Evolutionary conservation across 441 rosid species (phyloP), one percentile per base, ranked within the genome.

Genomic region (Heliophila coronopifolia): DNA sequence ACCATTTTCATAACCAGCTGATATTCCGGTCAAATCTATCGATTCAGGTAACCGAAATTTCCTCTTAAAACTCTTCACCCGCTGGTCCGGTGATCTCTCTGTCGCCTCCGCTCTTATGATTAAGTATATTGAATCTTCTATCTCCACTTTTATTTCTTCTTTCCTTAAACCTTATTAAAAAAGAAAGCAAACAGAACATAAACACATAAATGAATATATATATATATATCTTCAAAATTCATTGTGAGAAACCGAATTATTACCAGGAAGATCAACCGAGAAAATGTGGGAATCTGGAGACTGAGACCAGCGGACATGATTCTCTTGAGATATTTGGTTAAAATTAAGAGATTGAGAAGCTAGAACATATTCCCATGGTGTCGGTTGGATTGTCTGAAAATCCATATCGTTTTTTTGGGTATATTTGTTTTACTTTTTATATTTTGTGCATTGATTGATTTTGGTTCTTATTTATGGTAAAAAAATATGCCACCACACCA

Each of bases 181-280:
- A 8, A n/a, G n/a, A 52, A 11, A 37, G 34, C 11, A 65, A n/a
- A n/a, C n/a, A n/a, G n/a, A n/a, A n/a, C n/a, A 43, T 13, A 17
- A 4, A 17, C 49, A 7, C 9, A 45, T 34, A 24, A 4, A 25
- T 4, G n/a, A n/a, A n/a, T n/a, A n/a, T n/a, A n/a, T n/a, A n/a
- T n/a, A n/a, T n/a, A n/a, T n/a, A n/a, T n/a, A n/a, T n/a, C n/a
- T n/a, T n/a, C n/a, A n/a, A n/a, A n/a, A n/a, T n/a, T n/a, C n/a
- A n/a, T n/a, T n/a, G n/a, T n/a, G n/a, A n/a, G n/a, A n/a, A n/a
- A n/a, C n/a, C n/a, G n/a, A n/a, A n/a, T n/a, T n/a, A 16, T 54
- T 73, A 78, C 89, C 94, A n/a, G 87, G 94, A 18, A 84, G 79
- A 60, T 79, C 85, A 62, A 75, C 90, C 40, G 85, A 78, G 78